phyloP scores from a whole-genome alignment of 2,329 filamentous ascomycete genomes.

The Juglanconis juglandina region DNA sequence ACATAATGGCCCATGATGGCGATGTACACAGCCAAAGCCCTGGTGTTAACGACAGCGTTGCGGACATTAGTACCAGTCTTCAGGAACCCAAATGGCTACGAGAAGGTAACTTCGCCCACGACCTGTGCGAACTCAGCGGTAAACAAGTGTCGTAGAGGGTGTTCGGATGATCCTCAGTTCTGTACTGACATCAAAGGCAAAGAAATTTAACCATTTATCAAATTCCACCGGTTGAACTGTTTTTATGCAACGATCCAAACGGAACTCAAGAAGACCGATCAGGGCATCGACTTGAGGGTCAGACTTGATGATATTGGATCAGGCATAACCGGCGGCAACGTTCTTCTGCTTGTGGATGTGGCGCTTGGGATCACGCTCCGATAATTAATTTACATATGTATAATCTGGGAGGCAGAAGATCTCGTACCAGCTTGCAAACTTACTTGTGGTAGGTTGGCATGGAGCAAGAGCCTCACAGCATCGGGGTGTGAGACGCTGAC shows the following conservation, averaged over 20 bases:
- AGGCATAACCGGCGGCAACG: background rate
- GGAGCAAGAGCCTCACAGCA: background rate
- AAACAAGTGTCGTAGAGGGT: background rate
- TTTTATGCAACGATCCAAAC: background rate
- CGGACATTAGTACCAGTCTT: background rate
- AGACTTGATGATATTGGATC: background rate
- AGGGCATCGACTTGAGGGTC: background rate
- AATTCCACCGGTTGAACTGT: background rate
- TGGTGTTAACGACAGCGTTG: background rate
- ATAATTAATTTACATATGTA: background rate
- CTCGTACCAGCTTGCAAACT: background rate
- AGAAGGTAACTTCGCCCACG: background rate
- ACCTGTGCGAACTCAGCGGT: background rate
- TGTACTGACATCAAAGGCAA: background rate
- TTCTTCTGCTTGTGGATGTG: background rate
- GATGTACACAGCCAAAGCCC: background rate
- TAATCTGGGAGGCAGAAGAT: background rate
- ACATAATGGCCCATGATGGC: background rate
- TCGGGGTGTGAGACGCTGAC: background rate
- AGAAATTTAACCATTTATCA: background rate
- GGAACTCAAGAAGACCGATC: background rate
- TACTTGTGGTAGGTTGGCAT: background rate
- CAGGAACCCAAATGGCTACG: background rate
- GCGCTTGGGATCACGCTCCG: background rate
- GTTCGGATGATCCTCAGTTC: background rate